Evolutionary conservation across 768 basidiomycete species (phyloP).

Genomic region (Rhodosporidiobolus odoratus): DNA sequence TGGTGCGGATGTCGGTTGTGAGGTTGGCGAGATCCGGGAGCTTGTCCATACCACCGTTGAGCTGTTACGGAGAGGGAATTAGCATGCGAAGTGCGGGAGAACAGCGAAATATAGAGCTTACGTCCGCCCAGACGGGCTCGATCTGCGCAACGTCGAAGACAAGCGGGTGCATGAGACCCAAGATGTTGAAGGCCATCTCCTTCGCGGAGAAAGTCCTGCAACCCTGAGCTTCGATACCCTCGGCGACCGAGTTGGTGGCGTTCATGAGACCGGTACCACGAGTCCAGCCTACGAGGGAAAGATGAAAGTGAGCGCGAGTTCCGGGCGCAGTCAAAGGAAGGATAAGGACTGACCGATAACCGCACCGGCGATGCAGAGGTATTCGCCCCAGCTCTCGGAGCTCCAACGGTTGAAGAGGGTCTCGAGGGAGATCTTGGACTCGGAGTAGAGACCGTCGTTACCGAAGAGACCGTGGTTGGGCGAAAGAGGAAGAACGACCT

Average conservation of each 20-base stretch:
- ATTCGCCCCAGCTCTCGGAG: slow-evolving; percentile 98
- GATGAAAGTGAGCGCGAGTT: not conserved
- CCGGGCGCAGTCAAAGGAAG: not conserved
- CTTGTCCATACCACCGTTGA: slow-evolving; percentile 97
- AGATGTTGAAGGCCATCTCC: slow-evolving; percentile 99
- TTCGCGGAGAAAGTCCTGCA: slow-evolving; percentile 98
- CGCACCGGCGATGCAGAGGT: slow-evolving; percentile 93
- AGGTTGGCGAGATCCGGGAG: slow-evolving; percentile 90
- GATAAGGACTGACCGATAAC: slow-evolving; percentile 71
- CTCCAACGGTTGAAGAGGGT: slow-evolving; percentile 97
- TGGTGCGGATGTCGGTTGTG: slow-evolving; percentile 74
- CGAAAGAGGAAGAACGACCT: slow-evolving; percentile 94
- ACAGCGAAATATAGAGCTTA: not conserved
- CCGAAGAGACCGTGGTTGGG: slow-evolving; percentile 98
- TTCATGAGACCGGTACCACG: slow-evolving; percentile 97
- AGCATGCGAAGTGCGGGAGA: not conserved
- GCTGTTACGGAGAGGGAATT: slow-evolving; percentile 46
- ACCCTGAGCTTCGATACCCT: slow-evolving; percentile 84
- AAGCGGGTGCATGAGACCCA: slow-evolving; percentile 97
- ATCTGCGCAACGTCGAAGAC: slow-evolving; percentile 99
- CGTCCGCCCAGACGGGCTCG: slow-evolving; percentile 93
- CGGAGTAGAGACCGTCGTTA: slow-evolving; percentile 94
- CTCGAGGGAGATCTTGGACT: slow-evolving; percentile 96
- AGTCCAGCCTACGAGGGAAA: slow-evolving; percentile 66
- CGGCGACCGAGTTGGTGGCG: slow-evolving; percentile 87